Percentiles rank a stretch among this genome's conserved stretches.
Evolutionary conservation across 2,329 filamentous ascomycete species (phyloP).

Genomic region (Calonectria fujianensis): DNA sequence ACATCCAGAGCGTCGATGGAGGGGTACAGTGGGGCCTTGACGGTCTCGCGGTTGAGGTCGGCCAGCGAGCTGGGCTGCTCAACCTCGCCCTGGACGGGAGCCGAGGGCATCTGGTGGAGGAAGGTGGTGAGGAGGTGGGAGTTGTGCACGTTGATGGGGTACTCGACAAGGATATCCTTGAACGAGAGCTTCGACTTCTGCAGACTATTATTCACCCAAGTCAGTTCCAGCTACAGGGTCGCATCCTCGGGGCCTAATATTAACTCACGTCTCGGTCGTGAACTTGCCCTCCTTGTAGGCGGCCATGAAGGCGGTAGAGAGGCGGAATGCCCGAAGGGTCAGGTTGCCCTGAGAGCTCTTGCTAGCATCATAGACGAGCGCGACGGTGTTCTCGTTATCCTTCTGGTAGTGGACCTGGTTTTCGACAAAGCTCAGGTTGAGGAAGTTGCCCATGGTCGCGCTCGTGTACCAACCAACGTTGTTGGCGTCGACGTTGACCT

Average conservation of each 20-base stretch:
- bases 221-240: conserved; percentile 29
- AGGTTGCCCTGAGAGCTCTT: conserved; percentile 94
- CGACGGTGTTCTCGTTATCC: conserved; percentile 91
- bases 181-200: conserved; percentile 96
- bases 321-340: conserved; percentile 91
- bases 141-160: conserved; percentile 94
- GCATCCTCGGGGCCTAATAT: neutral
- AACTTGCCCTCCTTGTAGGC: conserved; percentile 99
- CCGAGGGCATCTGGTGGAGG: conserved; percentile 90
- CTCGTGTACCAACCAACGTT: conserved; percentile 99
- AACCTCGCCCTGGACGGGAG: conserved; percentile 78
- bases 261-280: conserved; percentile 89
- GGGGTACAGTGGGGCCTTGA: conserved; percentile 82
- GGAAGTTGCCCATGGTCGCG: conserved; percentile 98
- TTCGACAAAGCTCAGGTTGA: conserved; percentile 96
- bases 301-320: conserved; percentile 90
- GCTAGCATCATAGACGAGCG: conserved; percentile 95
- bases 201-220: conserved; percentile 73
- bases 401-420: conserved; percentile 99
- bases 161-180: conserved; percentile 93
- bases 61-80: conserved; percentile 86
- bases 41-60: conserved; percentile 81
- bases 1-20: conserved; percentile 94
- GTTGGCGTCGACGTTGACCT: conserved; percentile 99
- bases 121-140: conserved; percentile 97